These are phyloP conservation scores for Globisporangium radiosum DNA, from an alignment of 352 stramenopile species.

Conservation along the genomic window DNA sequence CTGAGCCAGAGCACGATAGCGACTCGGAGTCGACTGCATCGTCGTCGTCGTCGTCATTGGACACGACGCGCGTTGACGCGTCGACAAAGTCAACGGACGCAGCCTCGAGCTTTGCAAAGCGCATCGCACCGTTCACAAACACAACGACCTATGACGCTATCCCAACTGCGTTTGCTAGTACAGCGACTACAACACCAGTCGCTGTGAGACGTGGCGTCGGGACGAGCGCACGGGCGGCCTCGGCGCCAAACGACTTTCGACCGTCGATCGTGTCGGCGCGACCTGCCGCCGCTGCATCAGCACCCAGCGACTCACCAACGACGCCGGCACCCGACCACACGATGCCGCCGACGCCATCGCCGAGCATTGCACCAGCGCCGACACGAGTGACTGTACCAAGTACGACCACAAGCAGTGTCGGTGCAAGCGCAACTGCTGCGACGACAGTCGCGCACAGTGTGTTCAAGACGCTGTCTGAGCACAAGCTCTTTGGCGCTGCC, in stretches of 20 bases:
- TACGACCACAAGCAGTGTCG: not conserved
- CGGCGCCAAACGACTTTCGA: conserved; percentile 1
- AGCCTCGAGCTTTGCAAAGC: conserved; percentile 13
- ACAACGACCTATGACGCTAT: not conserved
- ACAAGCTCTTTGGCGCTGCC: conserved; percentile 17
- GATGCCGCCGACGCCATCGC: conserved; percentile 18
- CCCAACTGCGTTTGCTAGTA: not conserved
- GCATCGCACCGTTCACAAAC: conserved; percentile 9
- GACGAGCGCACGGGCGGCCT: no score
- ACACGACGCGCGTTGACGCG: no score
- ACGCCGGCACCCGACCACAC: conserved; percentile 30
- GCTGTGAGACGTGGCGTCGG: no score
- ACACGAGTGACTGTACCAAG: not conserved
- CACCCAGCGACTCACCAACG: conserved; percentile 14
- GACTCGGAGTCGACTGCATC: conserved; percentile 4
- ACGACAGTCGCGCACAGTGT: conserved; percentile 24
- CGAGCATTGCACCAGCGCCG: conserved; percentile 13
- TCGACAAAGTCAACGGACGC: not conserved
- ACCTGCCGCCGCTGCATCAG: not conserved
- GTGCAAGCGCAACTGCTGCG: conserved; percentile 2
- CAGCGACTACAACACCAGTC: no score
- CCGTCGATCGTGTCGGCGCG: conserved; percentile 8
- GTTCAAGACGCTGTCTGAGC: conserved; percentile 29
- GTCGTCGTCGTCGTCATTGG: not conserved
- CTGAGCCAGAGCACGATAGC: not conserved